phyloP scores from a whole-genome alignment of 345 rosid genomes.

The Brassica cretica region DNA sequence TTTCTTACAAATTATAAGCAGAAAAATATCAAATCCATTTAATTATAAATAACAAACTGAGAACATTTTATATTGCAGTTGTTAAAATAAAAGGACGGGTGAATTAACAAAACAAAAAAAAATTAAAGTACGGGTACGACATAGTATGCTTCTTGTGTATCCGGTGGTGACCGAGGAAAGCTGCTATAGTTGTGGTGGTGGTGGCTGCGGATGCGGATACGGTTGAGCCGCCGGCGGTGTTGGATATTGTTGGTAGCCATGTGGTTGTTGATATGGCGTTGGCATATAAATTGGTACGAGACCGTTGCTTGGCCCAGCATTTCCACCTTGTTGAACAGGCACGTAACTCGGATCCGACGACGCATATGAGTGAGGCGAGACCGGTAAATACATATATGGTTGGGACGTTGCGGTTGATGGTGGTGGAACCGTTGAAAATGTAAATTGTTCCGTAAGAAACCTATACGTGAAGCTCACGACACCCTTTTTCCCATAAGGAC shows the following conservation, averaged over 20 bases:
- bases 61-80: not conserved
- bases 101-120: not conserved
- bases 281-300: conserved; percentile 25
- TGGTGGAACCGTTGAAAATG: not conserved
- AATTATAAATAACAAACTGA: not conserved
- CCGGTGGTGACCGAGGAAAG: conserved; percentile 22
- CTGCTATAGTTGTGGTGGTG: not conserved
- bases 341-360: conserved; percentile 5
- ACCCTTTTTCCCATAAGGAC: conserved; percentile 59
- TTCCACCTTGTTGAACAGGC: not conserved
- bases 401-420: not conserved
- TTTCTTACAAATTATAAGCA: not conserved
- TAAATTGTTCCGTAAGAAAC: conserved; percentile 38
- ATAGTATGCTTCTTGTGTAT: not conserved
- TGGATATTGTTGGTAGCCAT: conserved; percentile 30
- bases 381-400: conserved; percentile 25
- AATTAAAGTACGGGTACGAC: not conserved
- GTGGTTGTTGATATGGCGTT: conserved; percentile 18
- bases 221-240: not conserved
- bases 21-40: not conserved
- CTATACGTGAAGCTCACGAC: conserved; percentile 57
- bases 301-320: conserved; percentile 14
- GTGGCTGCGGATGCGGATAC: not conserved
- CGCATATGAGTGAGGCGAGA: conserved; percentile 12
- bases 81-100: not conserved